Percentiles rank a stretch among this genome's conserved stretches.
Evolutionary conservation across 2,329 filamentous ascomycete species (phyloP).

Genomic region (Arthrobotrys musiformis): DNA sequence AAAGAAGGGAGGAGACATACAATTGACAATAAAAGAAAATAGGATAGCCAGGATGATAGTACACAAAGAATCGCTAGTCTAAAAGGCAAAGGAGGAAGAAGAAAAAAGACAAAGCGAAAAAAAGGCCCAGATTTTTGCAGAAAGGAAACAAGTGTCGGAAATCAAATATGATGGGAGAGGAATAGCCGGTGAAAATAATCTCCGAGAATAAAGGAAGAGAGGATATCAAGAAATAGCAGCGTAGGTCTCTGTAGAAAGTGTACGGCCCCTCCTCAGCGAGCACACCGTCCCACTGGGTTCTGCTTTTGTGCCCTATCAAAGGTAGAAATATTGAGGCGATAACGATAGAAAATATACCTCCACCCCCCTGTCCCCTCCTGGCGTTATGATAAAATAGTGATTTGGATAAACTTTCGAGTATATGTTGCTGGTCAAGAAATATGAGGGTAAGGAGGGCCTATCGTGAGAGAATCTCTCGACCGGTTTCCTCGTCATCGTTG

Average conservation of each 20-base stretch:
- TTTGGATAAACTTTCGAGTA: background rate
- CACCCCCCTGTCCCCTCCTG: background rate
- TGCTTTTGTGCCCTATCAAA: background rate
- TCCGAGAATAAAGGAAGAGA: background rate
- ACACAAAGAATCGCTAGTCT: slow-evolving; percentile 38
- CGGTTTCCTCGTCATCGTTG: background rate
- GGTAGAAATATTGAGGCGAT: background rate
- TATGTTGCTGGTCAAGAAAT: background rate
- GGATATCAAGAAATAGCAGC: too few relatives aligned
- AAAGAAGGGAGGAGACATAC: background rate
- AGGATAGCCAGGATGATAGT: background rate
- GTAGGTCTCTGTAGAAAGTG: background rate
- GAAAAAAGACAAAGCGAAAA: background rate
- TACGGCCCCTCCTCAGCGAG: background rate
- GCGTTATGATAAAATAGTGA: background rate
- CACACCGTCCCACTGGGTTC: too few relatives aligned
- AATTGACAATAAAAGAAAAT: too few relatives aligned
- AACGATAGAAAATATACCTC: background rate
- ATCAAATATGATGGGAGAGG: background rate
- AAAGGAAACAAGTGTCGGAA: slow-evolving; percentile 1
- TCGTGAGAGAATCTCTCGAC: background rate
- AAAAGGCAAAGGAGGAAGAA: background rate
- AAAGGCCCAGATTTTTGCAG: background rate
- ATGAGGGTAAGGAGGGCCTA: background rate
- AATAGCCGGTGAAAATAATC: background rate